Evolutionary conservation across 371 early-diverging fungal species (phyloP).

Genomic region (Chytridiales sp.): DNA sequence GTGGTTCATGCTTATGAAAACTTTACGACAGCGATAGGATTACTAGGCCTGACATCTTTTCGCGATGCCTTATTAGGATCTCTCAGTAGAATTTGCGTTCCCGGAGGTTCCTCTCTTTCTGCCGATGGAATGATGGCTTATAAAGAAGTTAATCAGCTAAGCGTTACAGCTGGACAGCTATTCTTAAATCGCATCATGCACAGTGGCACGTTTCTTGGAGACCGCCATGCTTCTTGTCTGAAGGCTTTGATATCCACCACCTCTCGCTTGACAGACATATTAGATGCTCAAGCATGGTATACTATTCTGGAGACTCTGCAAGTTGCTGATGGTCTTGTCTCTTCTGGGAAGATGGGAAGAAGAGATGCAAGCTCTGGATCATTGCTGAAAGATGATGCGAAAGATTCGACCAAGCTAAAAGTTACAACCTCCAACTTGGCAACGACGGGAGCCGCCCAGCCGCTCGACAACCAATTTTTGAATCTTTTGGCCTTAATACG

Average conservation of each 20-base stretch:
- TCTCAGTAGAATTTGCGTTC: constrained; percentile 66
- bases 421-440: constrained; percentile 2
- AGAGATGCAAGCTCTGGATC: constrained; percentile 40
- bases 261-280: constrained; percentile 67
- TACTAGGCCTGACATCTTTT: constrained; percentile 71
- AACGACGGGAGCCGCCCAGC: constrained; percentile 7
- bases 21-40: constrained; percentile 82
- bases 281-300: constrained; percentile 82
- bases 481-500: constrained; percentile 44
- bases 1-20: constrained; percentile 71
- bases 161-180: constrained; percentile 13
- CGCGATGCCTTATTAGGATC: constrained; percentile 84
- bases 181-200: background rate
- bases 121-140: constrained; percentile 15
- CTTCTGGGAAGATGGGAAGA: constrained; percentile 42
- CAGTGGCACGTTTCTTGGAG: constrained; percentile 49
- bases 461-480: constrained; percentile 38
- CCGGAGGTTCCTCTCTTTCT: constrained; percentile 29
- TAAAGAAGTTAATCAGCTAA: constrained; percentile 8
- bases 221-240: constrained; percentile 76
- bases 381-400: constrained; percentile 20
- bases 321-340: constrained; percentile 70
- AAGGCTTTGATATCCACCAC: constrained; percentile 73
- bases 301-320: constrained; percentile 85
- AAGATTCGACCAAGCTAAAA: constrained; percentile 6